Evolutionary conservation across 805 yeast genomes (phyloP).

Genomic region (Candida bentonensis): DNA sequence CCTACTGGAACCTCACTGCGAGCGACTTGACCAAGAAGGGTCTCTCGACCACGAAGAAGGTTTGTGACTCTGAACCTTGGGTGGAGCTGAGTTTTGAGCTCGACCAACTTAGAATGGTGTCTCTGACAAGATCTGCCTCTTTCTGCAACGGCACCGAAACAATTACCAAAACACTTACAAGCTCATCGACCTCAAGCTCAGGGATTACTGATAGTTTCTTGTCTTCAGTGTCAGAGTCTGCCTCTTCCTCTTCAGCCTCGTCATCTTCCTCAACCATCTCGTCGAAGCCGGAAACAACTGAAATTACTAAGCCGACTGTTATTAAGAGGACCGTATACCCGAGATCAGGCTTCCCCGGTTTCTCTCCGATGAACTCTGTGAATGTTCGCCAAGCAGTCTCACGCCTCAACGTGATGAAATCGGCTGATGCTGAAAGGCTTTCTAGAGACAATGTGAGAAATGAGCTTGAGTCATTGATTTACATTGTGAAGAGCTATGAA

Average conservation of each 20-base stretch:
- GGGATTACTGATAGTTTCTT: not conserved
- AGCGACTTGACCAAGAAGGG: conserved; percentile 17
- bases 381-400: conserved; percentile 31
- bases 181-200: not conserved
- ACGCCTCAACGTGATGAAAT: conserved; percentile 39
- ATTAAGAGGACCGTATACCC: conserved; percentile 5
- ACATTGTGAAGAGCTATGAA: conserved; percentile 37
- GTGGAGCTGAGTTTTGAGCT: conserved; percentile 10
- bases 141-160: conserved; percentile 7
- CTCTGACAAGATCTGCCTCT: conserved; percentile 9
- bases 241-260: not conserved
- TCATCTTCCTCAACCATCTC: conserved; percentile 1
- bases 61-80: conserved; percentile 3
- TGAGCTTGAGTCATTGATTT: conserved; percentile 57
- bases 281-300: conserved; percentile 2
- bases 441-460: conserved; percentile 48
- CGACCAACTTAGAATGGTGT: conserved; percentile 9
- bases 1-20: conserved; percentile 16
- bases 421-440: conserved; percentile 40
- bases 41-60: conserved; percentile 7
- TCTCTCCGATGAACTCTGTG: conserved; percentile 35
- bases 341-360: conserved; percentile 24
- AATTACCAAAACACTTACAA: not conserved
- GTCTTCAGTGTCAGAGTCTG: conserved; percentile 5
- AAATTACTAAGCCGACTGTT: conserved; percentile 6